Base-by-base conservation (phyloP, 139 green algal species). In the Chlamydomonas sp. region DNA sequence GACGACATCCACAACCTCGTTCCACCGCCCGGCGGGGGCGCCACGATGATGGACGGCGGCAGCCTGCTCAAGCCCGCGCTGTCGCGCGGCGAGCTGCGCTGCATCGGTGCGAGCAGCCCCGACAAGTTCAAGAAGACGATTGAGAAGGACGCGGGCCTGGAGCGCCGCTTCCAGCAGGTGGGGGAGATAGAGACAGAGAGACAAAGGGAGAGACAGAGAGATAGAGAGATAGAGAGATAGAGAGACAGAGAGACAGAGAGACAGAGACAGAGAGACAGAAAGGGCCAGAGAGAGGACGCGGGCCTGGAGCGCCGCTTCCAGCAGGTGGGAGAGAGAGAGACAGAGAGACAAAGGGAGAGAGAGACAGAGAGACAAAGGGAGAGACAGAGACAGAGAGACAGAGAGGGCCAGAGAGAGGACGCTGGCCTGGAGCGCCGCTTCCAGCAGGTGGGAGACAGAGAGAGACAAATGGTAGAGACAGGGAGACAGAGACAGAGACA, bases 91-190 rank as follows among this genome's bases (percentile, higher is more conserved):
- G 90, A 97, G 83, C 87, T 99, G 74, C 84, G 94, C 50, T 98
- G 92, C 86, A 95, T 99, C 61, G 94, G 94, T 33, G 92, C 90
- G 57, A 97, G 89, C 35, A 96, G 88, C 24, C 81, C 96, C n/a
- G 94, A 98, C 75, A 95, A 99, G 88, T 98, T 95, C 85, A 87
- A 94, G 35, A 90, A 97, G 83, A 91, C 96, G 73, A 97, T 99
- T 54, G 94, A 99, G 87, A 98, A 97, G 83, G 94, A 99, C 78
- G 86, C 94, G 2, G 94, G 88, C 2, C 81, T 99, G 65, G 94
- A 99, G 82, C 76, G 94, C 24, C 77, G 93, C n/a, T 96, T 96
- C 80, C 90, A 96, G 79, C 82, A 88, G 76, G 81, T 81, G 59
- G 6, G 29, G 1, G 3, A 3, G 33, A 31, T 43, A 30, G 37